Percentiles rank a stretch among this genome's conserved stretches.
These are phyloP conservation scores for Grigorovia jiainica DNA, from an alignment of 805 yeast genomes.

Conservation along the genomic window DNA sequence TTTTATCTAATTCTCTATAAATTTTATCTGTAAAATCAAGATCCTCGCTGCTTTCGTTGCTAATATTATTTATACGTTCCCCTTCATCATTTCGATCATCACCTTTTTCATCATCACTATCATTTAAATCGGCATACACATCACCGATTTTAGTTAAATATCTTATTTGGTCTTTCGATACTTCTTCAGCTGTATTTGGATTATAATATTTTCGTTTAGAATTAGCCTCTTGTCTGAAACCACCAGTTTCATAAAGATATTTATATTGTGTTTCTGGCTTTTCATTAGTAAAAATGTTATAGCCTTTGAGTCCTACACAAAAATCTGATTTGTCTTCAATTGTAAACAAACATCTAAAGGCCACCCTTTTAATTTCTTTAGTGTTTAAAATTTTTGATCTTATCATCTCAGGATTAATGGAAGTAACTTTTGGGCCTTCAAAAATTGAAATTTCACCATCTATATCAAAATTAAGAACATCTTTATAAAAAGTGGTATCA, in stretches of 20 bases:
- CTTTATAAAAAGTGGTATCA: constrained; percentile 42
- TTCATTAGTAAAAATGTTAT: constrained; percentile 49
- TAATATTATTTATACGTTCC: not conserved
- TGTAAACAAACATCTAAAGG: constrained; percentile 52
- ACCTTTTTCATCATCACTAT: constrained; percentile 32
- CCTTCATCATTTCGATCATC: not conserved
- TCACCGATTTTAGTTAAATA: constrained; percentile 40
- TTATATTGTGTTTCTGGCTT: constrained; percentile 37
- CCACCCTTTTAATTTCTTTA: constrained; percentile 54
- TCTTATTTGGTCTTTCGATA: constrained; percentile 26
- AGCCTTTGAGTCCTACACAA: constrained; percentile 63
- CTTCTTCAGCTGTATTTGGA: constrained; percentile 36
- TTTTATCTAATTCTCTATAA: not conserved
- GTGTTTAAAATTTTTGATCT: constrained; percentile 42
- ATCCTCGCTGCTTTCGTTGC: constrained; percentile 32
- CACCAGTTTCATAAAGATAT: constrained; percentile 46
- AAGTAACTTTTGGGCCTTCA: constrained; percentile 31
- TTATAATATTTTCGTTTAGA: constrained; percentile 34
- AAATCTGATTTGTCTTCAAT: constrained; percentile 39
- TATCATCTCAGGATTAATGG: constrained; percentile 36
- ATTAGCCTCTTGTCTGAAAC: constrained; percentile 42
- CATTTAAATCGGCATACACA: constrained; percentile 34
- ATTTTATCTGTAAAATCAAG: constrained; percentile 30
- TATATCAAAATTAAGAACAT: constrained; percentile 32
- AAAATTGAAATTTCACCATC: not conserved